Conservation (phyloP, 2,329 filamentous ascomycete genomes). For the Cadophora sp. region DNA sequence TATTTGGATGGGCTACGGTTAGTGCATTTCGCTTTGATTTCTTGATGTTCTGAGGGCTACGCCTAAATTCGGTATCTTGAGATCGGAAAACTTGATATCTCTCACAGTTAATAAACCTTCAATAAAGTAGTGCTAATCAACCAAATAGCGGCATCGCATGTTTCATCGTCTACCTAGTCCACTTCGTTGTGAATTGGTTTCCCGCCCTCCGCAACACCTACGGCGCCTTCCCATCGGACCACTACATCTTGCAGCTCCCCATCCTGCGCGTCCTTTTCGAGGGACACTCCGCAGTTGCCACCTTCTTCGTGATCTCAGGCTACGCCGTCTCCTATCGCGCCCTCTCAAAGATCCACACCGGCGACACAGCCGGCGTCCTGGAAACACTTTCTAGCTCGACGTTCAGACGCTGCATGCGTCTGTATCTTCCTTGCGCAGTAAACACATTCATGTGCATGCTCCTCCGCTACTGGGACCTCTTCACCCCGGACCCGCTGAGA, state of each 20-base stretch:
- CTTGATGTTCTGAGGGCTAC: background rate
- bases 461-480: conserved; percentile 43
- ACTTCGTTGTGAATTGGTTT: conserved; percentile 31
- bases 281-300: conserved; percentile 52
- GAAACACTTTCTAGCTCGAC: conserved; percentile 50
- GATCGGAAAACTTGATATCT: background rate
- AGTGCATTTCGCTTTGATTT: background rate
- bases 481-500: conserved; percentile 28
- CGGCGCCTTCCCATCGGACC: conserved; percentile 39
- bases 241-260: conserved; percentile 49
- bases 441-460: conserved; percentile 49
- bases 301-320: conserved; percentile 58
- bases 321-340: conserved; percentile 53
- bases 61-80: background rate
- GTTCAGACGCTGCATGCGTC: conserved; percentile 51
- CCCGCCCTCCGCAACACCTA: conserved; percentile 28
- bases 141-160: conserved; percentile 47
- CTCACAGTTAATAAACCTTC: background rate
- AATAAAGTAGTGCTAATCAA: background rate
- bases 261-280: conserved; percentile 52
- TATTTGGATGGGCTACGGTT: conserved; percentile 54
- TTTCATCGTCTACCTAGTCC: conserved; percentile 28
- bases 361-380: conserved; percentile 45
- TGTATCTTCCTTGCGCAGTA: conserved; percentile 50
- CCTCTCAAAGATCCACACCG: conserved; percentile 46